Percentiles rank a stretch among this genome's conserved stretches.
Conservation (phyloP, 257 asterid genomes). For the Osmanthus fragrans region DNA sequence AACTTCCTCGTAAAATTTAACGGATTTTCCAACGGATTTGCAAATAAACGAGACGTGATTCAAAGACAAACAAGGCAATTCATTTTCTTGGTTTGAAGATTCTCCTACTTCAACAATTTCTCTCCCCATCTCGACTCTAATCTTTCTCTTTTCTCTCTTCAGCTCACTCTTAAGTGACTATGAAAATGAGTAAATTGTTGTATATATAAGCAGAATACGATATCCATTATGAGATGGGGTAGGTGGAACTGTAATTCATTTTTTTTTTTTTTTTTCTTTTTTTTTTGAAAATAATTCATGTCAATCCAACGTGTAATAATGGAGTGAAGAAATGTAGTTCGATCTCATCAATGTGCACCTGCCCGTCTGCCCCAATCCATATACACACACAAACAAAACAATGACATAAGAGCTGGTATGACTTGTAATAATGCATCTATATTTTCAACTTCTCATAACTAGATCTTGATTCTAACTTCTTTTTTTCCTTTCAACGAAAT, state of each 20-base stretch:
- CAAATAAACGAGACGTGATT: conserved; percentile 80
- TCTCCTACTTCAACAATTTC: not conserved
- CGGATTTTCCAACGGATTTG: conserved; percentile 60
- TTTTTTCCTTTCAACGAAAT: no score
- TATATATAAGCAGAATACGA: not conserved
- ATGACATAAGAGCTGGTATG: not conserved
- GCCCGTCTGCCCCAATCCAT: not conserved
- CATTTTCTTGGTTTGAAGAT: not conserved
- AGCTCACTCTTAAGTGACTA: not conserved
- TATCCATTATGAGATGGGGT: not conserved
- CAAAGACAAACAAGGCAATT: conserved; percentile 53
- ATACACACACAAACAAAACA: not conserved
- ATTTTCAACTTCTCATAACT: no score
- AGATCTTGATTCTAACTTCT: no score
- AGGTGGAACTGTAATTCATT: not conserved
- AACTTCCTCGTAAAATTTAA: conserved; percentile 59
- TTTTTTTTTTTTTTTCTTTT: not conserved
- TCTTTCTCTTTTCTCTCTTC: not conserved
- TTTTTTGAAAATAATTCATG: not conserved
- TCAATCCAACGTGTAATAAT: not conserved
- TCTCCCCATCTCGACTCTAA: not conserved
- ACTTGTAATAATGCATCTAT: not conserved
- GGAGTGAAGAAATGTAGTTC: not conserved
- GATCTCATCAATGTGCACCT: not conserved
- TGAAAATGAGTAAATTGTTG: not conserved